Base-by-base conservation (phyloP, 1,139 yeast genomes). In the Protomyces inundatus region DNA sequence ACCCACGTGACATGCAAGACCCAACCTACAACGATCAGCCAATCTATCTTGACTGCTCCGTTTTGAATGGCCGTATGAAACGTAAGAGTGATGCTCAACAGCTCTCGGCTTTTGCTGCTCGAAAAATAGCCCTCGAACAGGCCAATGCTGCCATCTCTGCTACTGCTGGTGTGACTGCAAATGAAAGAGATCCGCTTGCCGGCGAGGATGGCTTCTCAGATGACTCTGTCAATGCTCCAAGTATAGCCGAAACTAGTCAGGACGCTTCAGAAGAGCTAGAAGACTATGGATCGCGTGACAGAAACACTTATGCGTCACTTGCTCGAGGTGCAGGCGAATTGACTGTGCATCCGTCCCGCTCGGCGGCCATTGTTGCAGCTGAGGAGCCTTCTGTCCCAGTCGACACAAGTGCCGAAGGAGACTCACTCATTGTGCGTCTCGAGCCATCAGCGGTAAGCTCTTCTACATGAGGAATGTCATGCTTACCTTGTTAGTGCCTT, bases 91-190 rank as follows among this genome's bases (percentile, higher is more conserved):
- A 40, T 30, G 55, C 34, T 42, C 60, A 54, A 23, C 56, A 36
- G 35, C 52, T 58, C 45, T 51, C 56, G 36, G 62, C 62, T 6
- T 58, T 58, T 42, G 62, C 56, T 14, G 62, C 62, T 10, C 37
- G 54, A 16, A 58, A 50, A 35, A 42, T 42, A 9, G 48, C 48
- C 7, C 48, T 42, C 16, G 48, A 42, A 42, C 30, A 42, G 32
- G 48, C 48, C 23, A 6, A 51, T 34, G 62, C 62, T 32, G 55
- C 56, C 9, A 55, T 46, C 10, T 30, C 40, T 32, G 46, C 36
- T 6, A 36, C 53, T 42, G n/a, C 23, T 5, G 34, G 6, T 12
- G n/a, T 14, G 36, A 46, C 51, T 30, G 39, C 39, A 23, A 35
- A 39, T 5, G 45, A 14, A n/a, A 50, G 9, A 32, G 57, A 33